A percentile compares a stretch with the other conserved stretches of the same genome.
phyloP scores from a whole-genome alignment of 495 filamentous ascomycete species.

The Penicillium soppii region DNA sequence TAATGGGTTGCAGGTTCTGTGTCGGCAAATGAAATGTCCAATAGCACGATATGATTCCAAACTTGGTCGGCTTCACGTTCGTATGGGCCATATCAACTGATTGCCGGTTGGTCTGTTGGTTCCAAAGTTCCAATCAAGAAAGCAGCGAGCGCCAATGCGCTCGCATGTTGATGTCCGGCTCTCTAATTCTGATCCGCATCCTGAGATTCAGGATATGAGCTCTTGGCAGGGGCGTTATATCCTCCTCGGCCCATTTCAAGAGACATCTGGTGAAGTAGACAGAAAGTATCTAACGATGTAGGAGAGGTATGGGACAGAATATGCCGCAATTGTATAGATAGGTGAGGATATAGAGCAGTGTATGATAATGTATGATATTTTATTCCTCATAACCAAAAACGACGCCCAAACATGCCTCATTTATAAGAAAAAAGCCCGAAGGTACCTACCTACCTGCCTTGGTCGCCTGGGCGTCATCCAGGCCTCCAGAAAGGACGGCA shows the following conservation, averaged over 20 bases:
- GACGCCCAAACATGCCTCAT: too few species aligned
- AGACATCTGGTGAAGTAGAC: background rate
- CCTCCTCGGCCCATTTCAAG: slow-evolving; percentile 53
- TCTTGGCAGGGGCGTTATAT: slow-evolving; percentile 41
- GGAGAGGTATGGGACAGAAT: background rate
- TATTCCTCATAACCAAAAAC: background rate
- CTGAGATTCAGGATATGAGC: background rate
- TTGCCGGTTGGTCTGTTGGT: background rate
- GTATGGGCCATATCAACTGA: background rate
- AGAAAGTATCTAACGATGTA: background rate
- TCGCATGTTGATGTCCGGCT: too few species aligned
- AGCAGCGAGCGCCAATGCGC: too few species aligned
- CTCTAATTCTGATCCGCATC: background rate
- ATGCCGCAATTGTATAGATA: slow-evolving; percentile 1
- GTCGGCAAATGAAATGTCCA: slow-evolving; percentile 60
- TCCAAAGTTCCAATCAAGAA: too few species aligned
- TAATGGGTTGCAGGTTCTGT: slow-evolving; percentile 56
- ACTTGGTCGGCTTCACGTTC: too few species aligned
- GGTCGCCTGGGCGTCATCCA: slow-evolving; percentile 5
- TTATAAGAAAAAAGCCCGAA: slow-evolving; percentile 2
- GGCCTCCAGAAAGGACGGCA: slow-evolving; percentile 10
- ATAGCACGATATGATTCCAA: too few species aligned
- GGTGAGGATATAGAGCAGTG: background rate
- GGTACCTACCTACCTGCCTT: slow-evolving; percentile 16
- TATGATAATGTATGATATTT: background rate